These are phyloP conservation scores for Colletotrichum paranaense DNA, from an alignment of 2,329 filamentous ascomycete species.

Conservation along the genomic window DNA sequence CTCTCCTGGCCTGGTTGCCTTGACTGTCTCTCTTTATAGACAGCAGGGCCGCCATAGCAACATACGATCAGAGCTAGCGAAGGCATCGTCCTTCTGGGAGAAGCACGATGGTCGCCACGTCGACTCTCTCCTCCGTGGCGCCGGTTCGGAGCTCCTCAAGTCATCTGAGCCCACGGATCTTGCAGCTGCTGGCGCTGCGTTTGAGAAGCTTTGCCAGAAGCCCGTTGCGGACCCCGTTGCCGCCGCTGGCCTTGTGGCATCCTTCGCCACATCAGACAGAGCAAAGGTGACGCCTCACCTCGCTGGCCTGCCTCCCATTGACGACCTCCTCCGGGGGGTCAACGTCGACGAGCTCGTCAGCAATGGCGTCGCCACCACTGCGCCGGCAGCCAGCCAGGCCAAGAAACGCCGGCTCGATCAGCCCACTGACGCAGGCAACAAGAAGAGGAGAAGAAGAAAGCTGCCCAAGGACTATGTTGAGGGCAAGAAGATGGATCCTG, in stretches of 20 bases:
- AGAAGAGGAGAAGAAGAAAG: slow-evolving; percentile 67
- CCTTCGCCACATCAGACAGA: slow-evolving; percentile 74
- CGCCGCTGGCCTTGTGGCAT: slow-evolving; percentile 86
- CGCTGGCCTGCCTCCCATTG: slow-evolving; percentile 69
- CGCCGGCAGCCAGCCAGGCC: slow-evolving; percentile 49
- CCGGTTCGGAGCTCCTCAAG: slow-evolving; percentile 84
- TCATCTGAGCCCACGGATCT: slow-evolving; percentile 78
- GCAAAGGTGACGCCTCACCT: slow-evolving; percentile 66
- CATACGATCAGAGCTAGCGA: slow-evolving; percentile 78
- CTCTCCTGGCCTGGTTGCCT: slow-evolving; percentile 85
- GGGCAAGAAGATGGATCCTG: slow-evolving; percentile 84
- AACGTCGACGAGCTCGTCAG: slow-evolving; percentile 72
- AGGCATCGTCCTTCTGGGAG: slow-evolving; percentile 86
- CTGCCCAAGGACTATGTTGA: slow-evolving; percentile 81
- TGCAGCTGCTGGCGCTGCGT: slow-evolving; percentile 79
- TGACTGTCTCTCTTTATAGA: slow-evolving; percentile 83
- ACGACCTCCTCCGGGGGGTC: slow-evolving; percentile 69
- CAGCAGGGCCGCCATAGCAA: slow-evolving; percentile 78
- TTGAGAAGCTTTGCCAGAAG: slow-evolving; percentile 75
- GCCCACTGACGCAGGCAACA: slow-evolving; percentile 43
- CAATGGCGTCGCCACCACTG: slow-evolving; percentile 70
- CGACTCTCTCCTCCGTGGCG: slow-evolving; percentile 80
- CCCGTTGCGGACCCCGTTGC: slow-evolving; percentile 76
- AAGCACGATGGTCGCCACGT: slow-evolving; percentile 60
- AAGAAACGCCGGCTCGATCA: slow-evolving; percentile 59